A percentile compares a stretch with the other conserved stretches of the same genome.
phyloP scores from a whole-genome alignment of 495 filamentous ascomycete species.

The Bombardia bombarda region DNA sequence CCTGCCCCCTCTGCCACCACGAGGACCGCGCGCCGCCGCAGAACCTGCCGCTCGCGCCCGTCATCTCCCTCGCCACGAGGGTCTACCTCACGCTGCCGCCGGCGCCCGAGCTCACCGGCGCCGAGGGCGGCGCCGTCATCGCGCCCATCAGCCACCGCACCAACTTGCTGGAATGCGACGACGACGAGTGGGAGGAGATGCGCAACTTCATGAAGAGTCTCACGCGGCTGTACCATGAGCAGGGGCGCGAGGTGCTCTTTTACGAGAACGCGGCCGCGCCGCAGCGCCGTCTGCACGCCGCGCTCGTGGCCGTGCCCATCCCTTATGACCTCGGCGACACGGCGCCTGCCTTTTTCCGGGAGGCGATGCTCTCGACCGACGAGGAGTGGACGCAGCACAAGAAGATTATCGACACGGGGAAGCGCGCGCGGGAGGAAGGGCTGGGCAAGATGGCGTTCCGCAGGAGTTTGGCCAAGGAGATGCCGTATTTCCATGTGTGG shows the following conservation, averaged over 20 bases:
- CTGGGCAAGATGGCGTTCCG: constrained; percentile 79
- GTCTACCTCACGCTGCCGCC: constrained; percentile 86
- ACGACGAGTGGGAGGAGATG: constrained; percentile 98
- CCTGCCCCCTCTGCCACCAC: constrained; percentile 86
- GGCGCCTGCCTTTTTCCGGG: constrained; percentile 89
- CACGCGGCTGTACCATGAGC: constrained; percentile 85
- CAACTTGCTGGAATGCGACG: constrained; percentile 93
- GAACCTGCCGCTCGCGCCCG: constrained; percentile 63
- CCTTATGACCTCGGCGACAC: constrained; percentile 82
- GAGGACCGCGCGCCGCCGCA: constrained; percentile 70
- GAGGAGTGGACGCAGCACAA: constrained; percentile 94
- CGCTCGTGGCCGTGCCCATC: constrained; percentile 78
- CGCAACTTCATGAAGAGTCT: constrained; percentile 99
- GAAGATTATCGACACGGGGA: constrained; percentile 84
- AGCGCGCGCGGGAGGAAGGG: constrained; percentile 55
- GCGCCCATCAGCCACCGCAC: constrained; percentile 81
- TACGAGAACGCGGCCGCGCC: constrained; percentile 92
- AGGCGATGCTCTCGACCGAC: constrained; percentile 81
- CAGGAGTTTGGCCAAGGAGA: constrained; percentile 79
- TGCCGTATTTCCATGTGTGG: constrained; percentile 99
- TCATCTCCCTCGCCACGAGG: constrained; percentile 83
- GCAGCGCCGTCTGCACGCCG: constrained; percentile 71
- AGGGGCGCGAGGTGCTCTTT: constrained; percentile 86
- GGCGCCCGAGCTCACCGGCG: constrained; percentile 68
- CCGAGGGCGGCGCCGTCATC: constrained; percentile 72